A percentile compares a stretch with the other conserved stretches of the same genome.
phyloP scores from a whole-genome alignment of 2,329 filamentous ascomycete species.

The Clonostachys solani region DNA sequence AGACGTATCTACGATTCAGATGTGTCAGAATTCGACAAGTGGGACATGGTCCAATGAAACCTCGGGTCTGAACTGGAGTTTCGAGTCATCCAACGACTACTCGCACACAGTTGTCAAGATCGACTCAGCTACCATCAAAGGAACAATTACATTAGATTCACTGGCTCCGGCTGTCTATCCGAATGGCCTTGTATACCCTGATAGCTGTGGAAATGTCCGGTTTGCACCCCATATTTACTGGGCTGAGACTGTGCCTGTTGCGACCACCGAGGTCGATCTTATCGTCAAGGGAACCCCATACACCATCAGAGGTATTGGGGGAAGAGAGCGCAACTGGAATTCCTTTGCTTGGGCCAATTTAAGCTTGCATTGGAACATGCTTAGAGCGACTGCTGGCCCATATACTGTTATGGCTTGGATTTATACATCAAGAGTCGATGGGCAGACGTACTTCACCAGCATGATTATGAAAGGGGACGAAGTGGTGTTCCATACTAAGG shows the following conservation, averaged over 20 bases:
- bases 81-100: conserved; percentile 7
- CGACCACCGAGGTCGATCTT: conserved; percentile 6
- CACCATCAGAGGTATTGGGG: conserved; percentile 6
- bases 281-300: conserved; percentile 8
- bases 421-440: conserved; percentile 6
- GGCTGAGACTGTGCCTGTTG: conserved; percentile 9
- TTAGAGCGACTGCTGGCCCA: conserved; percentile 6
- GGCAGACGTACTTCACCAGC: conserved; percentile 8
- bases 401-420: conserved; percentile 7
- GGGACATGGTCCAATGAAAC: conserved; percentile 4
- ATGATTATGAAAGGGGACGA: conserved; percentile 6
- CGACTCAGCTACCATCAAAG: conserved; percentile 9
- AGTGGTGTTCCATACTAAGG: conserved; percentile 8
- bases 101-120: conserved; percentile 6
- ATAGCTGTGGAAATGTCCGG: conserved; percentile 3
- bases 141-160: conserved; percentile 7
- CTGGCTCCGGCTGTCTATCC: conserved; percentile 8
- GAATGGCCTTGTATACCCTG: conserved; percentile 8
- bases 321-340: conserved; percentile 9
- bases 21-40: conserved; percentile 4
- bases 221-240: conserved; percentile 7
- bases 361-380: conserved; percentile 9
- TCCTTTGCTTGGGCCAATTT: conserved; percentile 6
- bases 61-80: conserved; percentile 5
- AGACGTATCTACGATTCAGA: conserved; percentile 5